A percentile compares a stretch with the other conserved stretches of the same genome.
Evolutionary conservation across 495 filamentous ascomycete genomes (phyloP).

Genomic region (Lophiotrema nucula): DNA sequence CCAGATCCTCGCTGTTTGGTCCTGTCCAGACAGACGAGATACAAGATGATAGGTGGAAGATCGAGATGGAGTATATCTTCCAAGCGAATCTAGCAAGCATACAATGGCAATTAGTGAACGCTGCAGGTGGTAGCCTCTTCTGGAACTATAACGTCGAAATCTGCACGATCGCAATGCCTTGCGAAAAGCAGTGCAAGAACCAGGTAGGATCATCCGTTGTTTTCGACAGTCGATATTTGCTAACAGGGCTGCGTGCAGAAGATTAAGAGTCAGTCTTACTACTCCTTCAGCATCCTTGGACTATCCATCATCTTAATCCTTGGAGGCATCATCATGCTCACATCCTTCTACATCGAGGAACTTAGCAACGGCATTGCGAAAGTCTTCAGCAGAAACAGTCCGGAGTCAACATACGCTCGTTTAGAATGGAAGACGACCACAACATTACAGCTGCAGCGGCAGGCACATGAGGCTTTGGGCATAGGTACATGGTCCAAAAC

Average conservation of each 20-base stretch:
- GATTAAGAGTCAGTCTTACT: neutral
- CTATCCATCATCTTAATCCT: neutral
- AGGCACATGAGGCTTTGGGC: constrained; percentile 2
- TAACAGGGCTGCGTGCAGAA: neutral
- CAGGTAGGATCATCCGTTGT: neutral
- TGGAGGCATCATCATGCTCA: neutral
- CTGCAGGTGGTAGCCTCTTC: neutral
- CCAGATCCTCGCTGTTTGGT: neutral
- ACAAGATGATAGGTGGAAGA: neutral
- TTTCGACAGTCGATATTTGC: neutral
- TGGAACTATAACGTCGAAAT: too few relatives aligned
- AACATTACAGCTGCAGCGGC: constrained; percentile 2
- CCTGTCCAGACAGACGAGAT: neutral
- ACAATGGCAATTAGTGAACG: neutral
- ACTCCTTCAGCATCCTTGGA: neutral
- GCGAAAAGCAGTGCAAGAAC: neutral
- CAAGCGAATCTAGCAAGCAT: neutral
- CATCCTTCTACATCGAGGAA: neutral
- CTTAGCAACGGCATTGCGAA: neutral
- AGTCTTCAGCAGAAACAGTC: neutral
- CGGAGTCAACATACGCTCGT: neutral
- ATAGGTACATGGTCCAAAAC: neutral
- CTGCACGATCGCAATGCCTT: neutral
- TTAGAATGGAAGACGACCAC: neutral
- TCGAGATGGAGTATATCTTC: neutral